Conservation (phyloP, 768 basidiomycete genomes). For the Lanmaoa rubissima region DNA sequence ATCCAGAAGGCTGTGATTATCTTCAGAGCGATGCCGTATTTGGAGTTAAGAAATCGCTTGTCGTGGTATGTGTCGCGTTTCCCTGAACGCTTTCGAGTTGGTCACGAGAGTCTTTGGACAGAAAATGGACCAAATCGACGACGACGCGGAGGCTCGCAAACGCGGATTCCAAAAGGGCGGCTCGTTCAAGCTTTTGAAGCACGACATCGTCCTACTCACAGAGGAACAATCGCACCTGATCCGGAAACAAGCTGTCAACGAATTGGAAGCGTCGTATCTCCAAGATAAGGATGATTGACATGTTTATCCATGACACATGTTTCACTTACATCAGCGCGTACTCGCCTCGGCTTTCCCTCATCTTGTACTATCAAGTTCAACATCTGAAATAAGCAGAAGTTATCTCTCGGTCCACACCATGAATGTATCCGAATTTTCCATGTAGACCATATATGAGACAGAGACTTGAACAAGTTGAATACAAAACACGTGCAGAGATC, state of each 20-base stretch:
- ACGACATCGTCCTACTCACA: constrained; percentile 46
- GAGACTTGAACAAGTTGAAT: background rate
- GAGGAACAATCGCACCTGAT: constrained; percentile 39
- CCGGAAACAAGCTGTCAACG: constrained; percentile 17
- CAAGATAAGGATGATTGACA: constrained; percentile 1
- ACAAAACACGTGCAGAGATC: background rate
- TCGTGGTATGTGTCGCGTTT: constrained; percentile 54
- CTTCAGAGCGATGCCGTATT: constrained; percentile 74
- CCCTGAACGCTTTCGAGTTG: background rate
- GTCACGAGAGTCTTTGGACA: constrained; percentile 21
- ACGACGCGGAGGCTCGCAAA: constrained; percentile 51
- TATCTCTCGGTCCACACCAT: background rate
- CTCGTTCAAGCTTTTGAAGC: constrained; percentile 47
- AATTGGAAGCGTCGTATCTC: constrained; percentile 5
- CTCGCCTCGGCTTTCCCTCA: background rate
- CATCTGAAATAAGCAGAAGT: background rate
- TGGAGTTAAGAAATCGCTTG: constrained; percentile 75
- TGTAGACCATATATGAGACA: background rate
- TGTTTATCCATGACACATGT: background rate
- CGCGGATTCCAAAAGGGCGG: constrained; percentile 46
- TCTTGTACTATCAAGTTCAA: background rate
- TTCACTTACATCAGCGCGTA: background rate
- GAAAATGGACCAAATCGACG: constrained; percentile 53
- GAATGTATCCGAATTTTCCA: background rate
- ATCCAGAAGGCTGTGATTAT: constrained; percentile 67